These are phyloP conservation scores for Fusarium musae DNA, from an alignment of 2,329 filamentous ascomycete species.

Conservation along the genomic window DNA sequence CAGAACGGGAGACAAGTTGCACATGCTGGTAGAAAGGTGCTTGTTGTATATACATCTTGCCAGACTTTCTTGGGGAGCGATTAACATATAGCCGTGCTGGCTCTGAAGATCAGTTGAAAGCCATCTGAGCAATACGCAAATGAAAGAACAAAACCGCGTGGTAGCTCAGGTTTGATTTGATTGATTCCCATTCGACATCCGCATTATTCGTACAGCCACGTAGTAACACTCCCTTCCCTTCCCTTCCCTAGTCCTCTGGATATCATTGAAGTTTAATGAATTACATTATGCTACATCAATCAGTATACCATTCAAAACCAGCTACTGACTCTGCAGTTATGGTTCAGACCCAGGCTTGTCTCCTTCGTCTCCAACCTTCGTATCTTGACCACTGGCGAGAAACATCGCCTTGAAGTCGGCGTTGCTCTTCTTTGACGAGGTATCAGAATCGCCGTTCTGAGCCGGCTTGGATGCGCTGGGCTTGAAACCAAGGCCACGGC, in stretches of 20 bases:
- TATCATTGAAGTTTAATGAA: slow-evolving; percentile 33
- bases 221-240: not conserved
- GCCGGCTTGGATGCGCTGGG: slow-evolving; percentile 32
- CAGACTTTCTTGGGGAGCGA: not conserved
- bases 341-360: slow-evolving; percentile 3
- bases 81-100: not conserved
- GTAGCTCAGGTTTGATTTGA: not conserved
- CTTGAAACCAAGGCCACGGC: slow-evolving; percentile 58
- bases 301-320: slow-evolving; percentile 11
- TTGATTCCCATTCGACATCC: slow-evolving; percentile 5
- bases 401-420: slow-evolving; percentile 69
- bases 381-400: slow-evolving; percentile 43
- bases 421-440: slow-evolving; percentile 61
- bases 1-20: not conserved
- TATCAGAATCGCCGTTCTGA: slow-evolving; percentile 38
- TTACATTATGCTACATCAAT: slow-evolving; percentile 37
- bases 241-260: slow-evolving; percentile 7
- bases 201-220: slow-evolving; percentile 1
- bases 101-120: not conserved
- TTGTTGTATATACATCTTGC: not conserved
- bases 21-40: not conserved
- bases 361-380: slow-evolving; percentile 13
- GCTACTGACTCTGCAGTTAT: slow-evolving; percentile 5
- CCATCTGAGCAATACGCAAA: not conserved
- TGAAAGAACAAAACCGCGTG: not conserved